Percentiles rank a stretch among this genome's conserved stretches.
Conservation (phyloP, 495 filamentous ascomycete species). For the Xylaria curta region DNA sequence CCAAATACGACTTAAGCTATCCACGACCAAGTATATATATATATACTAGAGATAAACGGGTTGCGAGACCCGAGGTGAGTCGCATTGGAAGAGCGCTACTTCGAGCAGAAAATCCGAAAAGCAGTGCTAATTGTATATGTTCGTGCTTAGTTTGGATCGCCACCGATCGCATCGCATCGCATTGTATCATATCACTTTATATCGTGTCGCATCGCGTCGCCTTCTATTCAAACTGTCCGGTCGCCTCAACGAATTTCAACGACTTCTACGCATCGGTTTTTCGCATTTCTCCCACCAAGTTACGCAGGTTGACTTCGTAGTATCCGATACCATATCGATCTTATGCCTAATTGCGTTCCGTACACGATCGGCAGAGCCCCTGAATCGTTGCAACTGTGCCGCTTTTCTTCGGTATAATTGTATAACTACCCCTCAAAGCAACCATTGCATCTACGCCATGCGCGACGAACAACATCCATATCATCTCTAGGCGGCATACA, state of each 20-base stretch:
- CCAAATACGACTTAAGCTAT: neutral
- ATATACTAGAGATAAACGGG: neutral
- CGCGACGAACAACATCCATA: neutral
- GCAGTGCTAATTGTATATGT: slow-evolving; percentile 24
- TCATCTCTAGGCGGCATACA: neutral
- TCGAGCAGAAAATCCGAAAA: neutral
- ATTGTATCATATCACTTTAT: neutral
- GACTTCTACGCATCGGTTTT: neutral
- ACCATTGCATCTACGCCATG: neutral
- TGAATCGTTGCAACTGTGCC: slow-evolving; percentile 1
- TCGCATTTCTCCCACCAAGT: neutral
- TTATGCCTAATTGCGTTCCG: neutral
- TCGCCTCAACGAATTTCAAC: neutral
- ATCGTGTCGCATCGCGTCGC: slow-evolving; percentile 7
- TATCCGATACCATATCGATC: slow-evolving; percentile 1
- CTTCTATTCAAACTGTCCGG: neutral
- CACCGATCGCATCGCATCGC: slow-evolving; percentile 2
- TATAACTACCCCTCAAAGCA: slow-evolving; percentile 15
- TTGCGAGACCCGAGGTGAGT: neutral
- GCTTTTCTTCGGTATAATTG: slow-evolving; percentile 7
- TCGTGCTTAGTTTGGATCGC: slow-evolving; percentile 23
- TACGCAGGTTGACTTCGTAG: neutral
- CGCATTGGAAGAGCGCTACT: neutral
- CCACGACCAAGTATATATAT: neutral
- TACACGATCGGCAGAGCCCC: slow-evolving; percentile 1